Evolutionary conservation across 306 rosid genomes (phyloP).

Genomic region (Prunus dulcis): DNA sequence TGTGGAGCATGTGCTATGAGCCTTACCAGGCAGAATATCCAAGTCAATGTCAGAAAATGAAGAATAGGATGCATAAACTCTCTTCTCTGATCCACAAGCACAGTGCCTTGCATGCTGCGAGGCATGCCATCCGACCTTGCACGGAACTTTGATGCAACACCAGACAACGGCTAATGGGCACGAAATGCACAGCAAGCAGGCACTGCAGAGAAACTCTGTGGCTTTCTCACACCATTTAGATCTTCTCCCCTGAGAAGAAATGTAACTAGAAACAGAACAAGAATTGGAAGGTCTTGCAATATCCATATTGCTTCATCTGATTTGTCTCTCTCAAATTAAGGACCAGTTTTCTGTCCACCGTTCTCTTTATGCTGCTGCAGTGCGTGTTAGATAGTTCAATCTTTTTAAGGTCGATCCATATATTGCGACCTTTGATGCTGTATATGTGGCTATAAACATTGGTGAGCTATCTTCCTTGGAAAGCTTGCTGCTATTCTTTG

Average conservation of each 20-base stretch:
- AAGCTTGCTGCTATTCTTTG: not conserved
- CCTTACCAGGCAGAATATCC: constrained; percentile 23
- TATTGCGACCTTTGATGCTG: too few species aligned
- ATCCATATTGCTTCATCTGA: not conserved
- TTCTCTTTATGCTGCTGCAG: too few species aligned
- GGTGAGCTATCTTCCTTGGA: too few species aligned
- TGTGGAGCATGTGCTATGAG: not conserved
- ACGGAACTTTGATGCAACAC: constrained; percentile 57
- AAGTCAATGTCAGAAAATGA: constrained; percentile 67
- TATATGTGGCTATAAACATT: too few species aligned
- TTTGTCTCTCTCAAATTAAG: not conserved
- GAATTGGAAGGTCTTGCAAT: constrained; percentile 10
- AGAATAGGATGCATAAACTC: constrained; percentile 39
- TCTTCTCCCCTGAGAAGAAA: constrained; percentile 19
- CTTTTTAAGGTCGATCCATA: too few species aligned
- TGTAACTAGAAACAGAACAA: not conserved
- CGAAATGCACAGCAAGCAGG: constrained; percentile 49
- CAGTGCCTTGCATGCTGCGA: constrained; percentile 29
- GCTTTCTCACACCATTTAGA: constrained; percentile 29
- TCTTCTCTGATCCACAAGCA: constrained; percentile 34
- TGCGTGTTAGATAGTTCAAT: too few species aligned
- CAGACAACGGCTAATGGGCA: constrained; percentile 48
- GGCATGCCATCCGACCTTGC: constrained; percentile 38
- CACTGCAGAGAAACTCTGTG: constrained; percentile 39
- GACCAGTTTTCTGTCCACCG: not conserved